These are phyloP conservation scores for Aspergillus cejpii DNA, from an alignment of 2,329 filamentous ascomycete genomes.

Conservation along the genomic window DNA sequence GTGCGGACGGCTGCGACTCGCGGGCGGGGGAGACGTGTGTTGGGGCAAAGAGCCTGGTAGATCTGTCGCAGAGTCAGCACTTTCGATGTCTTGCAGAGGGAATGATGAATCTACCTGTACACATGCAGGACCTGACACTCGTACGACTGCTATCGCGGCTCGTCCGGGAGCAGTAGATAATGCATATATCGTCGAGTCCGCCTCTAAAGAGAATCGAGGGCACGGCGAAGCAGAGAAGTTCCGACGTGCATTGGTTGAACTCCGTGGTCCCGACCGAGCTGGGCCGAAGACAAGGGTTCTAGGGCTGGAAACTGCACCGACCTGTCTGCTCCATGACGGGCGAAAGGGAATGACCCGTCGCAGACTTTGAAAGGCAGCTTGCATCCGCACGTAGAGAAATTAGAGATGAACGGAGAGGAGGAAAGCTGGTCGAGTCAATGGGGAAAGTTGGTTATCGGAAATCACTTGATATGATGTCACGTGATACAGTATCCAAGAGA, in stretches of 20 bases:
- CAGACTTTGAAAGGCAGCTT: conserved; percentile 18
- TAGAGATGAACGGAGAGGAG: neutral
- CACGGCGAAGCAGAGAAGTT: conserved; percentile 20
- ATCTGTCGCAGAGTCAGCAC: conserved; percentile 45
- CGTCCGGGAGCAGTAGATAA: conserved; percentile 78
- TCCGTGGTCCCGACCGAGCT: conserved; percentile 4
- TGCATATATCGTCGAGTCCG: conserved; percentile 71
- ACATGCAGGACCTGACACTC: conserved; percentile 75
- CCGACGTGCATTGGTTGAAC: conserved; percentile 7
- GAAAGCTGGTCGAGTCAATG: neutral
- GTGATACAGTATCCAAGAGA: conserved; percentile 1
- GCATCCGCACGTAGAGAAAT: conserved; percentile 26
- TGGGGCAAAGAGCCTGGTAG: conserved; percentile 57
- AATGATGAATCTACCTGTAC: conserved; percentile 47
- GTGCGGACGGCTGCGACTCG: conserved; percentile 66
- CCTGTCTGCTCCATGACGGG: conserved; percentile 19
- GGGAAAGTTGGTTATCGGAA: neutral
- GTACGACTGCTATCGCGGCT: conserved; percentile 84
- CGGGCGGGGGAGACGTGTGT: conserved; percentile 48
- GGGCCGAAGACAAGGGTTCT: conserved; percentile 7
- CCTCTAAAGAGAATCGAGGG: conserved; percentile 19
- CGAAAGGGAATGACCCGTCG: conserved; percentile 23
- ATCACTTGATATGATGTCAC: neutral
- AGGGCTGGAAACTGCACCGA: conserved; percentile 4
- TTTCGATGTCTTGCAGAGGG: neutral